Percentiles rank a stretch among this genome's conserved stretches.
Conservation (phyloP, 495 filamentous ascomycete species). For the Penicillium lagena region DNA sequence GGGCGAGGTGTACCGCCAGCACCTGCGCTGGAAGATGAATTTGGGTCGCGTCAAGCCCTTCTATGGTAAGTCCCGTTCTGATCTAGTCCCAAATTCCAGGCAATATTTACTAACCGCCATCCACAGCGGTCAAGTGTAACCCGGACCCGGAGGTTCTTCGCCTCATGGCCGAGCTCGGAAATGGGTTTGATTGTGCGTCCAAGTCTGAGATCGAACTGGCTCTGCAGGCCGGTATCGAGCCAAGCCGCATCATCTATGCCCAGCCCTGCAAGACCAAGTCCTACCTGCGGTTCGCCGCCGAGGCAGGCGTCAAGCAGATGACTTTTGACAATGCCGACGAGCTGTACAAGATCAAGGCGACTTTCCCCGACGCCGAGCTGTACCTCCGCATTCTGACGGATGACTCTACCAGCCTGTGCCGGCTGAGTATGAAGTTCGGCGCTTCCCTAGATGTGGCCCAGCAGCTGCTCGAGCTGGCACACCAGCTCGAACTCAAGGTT, state of each 20-base stretch:
- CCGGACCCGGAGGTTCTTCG: constrained; percentile 83
- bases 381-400: constrained; percentile 93
- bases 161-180: constrained; percentile 79
- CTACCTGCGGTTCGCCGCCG: constrained; percentile 82
- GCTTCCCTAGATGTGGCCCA: constrained; percentile 77
- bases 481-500: constrained; percentile 86
- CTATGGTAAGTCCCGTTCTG: constrained; percentile 62
- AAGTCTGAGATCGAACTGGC: constrained; percentile 94
- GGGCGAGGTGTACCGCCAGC: constrained; percentile 97
- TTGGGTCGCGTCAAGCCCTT: constrained; percentile 90
- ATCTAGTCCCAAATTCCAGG: not conserved
- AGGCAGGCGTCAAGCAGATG: constrained; percentile 90
- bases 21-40: constrained; percentile 95
- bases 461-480: constrained; percentile 72
- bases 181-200: constrained; percentile 97
- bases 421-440: constrained; percentile 93
- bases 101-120: not conserved
- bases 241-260: constrained; percentile 93
- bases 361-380: constrained; percentile 83
- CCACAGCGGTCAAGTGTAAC: constrained; percentile 93
- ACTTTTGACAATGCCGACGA: constrained; percentile 98
- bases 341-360: constrained; percentile 91
- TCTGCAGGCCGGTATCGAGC: constrained; percentile 75
- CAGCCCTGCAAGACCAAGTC: constrained; percentile 99
- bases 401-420: constrained; percentile 89